Evolutionary conservation across 208 protist genomes (phyloP), one percentile per base, ranked within the genome.

Genomic region (Trypanosoma melophagium): DNA sequence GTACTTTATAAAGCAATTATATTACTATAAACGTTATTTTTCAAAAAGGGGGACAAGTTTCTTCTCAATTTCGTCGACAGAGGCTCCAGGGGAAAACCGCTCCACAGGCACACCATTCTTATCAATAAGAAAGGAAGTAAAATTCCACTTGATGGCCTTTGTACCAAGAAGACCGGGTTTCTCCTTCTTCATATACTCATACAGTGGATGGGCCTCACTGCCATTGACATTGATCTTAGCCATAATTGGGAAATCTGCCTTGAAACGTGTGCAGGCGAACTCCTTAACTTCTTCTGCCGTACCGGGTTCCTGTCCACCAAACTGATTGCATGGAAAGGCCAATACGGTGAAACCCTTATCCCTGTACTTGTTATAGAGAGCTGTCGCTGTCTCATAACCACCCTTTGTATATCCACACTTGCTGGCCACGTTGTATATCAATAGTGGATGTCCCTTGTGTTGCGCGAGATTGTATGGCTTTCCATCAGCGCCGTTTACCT

Each of bases 291-390:
- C 75, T 59, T 74, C 16, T 24, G 45, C 61, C 25, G 56, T 74
- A 22, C 81, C 83, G 17, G 81, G 81, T 66, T 89, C 83, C 65
- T 89, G 81, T 19, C 49, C 61, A 28, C 51, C 76, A 49, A 96
- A 96, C 74, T 96, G 91, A 70, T 96, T 96, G 80, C 94, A 98
- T 19, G 94, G 94, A 59, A 98, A 98, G 16, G 87, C 94, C 3
- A 98, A 66, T 10, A 98, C 87, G 10, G 84, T 88, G 66, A 98
- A 96, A 52, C 89, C 89, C 57, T 56, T 70, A 25, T 74, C 61
- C 64, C 92, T 87, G 85, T 94, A 96, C 76, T 87, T 87, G 60
- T 89, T 83, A 80, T 96, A 94, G 21, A 98, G 89, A 62, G 47
- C 52, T 53, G 77, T 83, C 25, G 86, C 81, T 51, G 81, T 83